Conservation (phyloP, 2,329 filamentous ascomycete genomes). For the Graphilbum fragrans region DNA sequence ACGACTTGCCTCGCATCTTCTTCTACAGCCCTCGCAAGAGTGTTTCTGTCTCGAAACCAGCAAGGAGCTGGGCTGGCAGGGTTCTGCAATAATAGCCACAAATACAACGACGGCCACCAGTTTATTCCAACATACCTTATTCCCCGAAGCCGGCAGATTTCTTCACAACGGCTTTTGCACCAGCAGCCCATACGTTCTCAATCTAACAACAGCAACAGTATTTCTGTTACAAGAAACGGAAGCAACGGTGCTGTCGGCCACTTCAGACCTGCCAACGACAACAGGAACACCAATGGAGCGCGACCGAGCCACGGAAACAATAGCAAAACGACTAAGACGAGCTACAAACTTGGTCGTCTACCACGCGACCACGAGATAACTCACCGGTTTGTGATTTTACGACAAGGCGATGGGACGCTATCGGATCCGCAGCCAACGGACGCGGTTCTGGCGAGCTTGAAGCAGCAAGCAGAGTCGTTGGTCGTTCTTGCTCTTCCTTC, state of each 20-base stretch:
- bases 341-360: slow-evolving; percentile 13
- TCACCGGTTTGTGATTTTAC: slow-evolving; percentile 18
- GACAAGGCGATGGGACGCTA: slow-evolving; percentile 22
- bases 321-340: not conserved
- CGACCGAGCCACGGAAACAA: not conserved
- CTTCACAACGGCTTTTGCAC: too few relatives aligned
- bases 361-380: slow-evolving; percentile 33
- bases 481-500: slow-evolving; percentile 28
- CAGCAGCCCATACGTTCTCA: too few relatives aligned
- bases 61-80: too few relatives aligned
- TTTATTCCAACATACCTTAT: too few relatives aligned
- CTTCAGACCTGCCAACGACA: not conserved
- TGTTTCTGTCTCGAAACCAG: too few relatives aligned
- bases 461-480: slow-evolving; percentile 23
- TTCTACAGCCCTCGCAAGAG: too few relatives aligned
- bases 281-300: not conserved
- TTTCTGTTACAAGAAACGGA: too few relatives aligned
- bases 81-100: too few relatives aligned
- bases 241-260: not conserved
- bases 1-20: too few relatives aligned
- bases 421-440: slow-evolving; percentile 24
- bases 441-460: slow-evolving; percentile 27
- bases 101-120: too few relatives aligned
- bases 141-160: too few relatives aligned
- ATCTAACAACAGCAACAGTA: too few relatives aligned